Evolutionary conservation across 2,329 filamentous ascomycete species (phyloP).

Genomic region (Seiridium unicorne): DNA sequence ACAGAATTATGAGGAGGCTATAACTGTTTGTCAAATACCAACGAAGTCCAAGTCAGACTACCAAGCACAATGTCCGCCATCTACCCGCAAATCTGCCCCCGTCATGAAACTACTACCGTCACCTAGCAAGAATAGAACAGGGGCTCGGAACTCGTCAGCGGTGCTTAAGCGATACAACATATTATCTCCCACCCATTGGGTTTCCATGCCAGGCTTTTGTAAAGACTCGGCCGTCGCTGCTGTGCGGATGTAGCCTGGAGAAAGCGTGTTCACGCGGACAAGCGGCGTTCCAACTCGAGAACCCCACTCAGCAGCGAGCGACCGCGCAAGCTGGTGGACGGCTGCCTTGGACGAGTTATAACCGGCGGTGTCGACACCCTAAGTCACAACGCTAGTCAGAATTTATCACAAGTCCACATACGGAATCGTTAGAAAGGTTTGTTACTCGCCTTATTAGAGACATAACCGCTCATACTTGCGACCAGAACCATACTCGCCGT

Average conservation of each 20-base stretch:
- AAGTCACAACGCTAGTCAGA: conserved; percentile 15
- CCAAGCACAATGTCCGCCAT: conserved; percentile 36
- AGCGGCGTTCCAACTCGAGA: conserved; percentile 33
- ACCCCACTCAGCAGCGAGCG: conserved; percentile 52
- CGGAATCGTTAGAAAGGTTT: background rate
- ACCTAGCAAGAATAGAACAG: conserved; percentile 32
- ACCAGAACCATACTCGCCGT: conserved; percentile 46
- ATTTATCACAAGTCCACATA: background rate
- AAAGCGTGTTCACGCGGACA: conserved; percentile 53
- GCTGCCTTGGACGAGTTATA: conserved; percentile 57
- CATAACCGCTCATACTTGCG: conserved; percentile 48
- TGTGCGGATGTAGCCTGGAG: conserved; percentile 53
- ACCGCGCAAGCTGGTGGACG: conserved; percentile 48
- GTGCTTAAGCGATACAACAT: conserved; percentile 30
- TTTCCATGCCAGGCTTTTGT: conserved; percentile 25
- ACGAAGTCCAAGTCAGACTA: conserved; percentile 6
- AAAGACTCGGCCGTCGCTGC: conserved; percentile 26
- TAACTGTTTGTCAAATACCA: too few relatives aligned
- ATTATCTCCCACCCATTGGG: conserved; percentile 27
- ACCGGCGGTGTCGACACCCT: conserved; percentile 37
- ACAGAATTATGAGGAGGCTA: too few relatives aligned
- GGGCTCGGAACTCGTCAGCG: conserved; percentile 33
- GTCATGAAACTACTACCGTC: conserved; percentile 38
- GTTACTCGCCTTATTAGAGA: conserved; percentile 45
- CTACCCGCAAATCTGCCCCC: conserved; percentile 33